Percentiles rank a stretch among this genome's conserved stretches.
phyloP scores from a whole-genome alignment of 1,284 basidiomycete species.

The Taiwanofungus camphoratus region DNA sequence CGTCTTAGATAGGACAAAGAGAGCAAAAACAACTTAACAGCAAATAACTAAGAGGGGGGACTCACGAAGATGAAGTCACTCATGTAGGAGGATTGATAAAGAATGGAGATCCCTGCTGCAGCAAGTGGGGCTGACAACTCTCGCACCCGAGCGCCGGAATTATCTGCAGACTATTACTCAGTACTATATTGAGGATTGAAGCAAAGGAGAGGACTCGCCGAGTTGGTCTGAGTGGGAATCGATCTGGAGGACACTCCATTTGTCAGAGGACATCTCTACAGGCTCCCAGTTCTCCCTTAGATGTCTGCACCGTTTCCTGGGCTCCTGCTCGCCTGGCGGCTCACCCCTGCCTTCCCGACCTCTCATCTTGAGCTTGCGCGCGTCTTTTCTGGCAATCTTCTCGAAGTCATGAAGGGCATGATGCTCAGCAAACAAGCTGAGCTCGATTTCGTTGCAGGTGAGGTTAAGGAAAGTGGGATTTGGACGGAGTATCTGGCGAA shows the following conservation, averaged over 20 bases:
- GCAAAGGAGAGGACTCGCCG: conserved; percentile 35
- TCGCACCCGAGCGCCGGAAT: conserved; percentile 67
- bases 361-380: conserved; percentile 37
- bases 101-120: conserved; percentile 74
- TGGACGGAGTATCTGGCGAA: conserved; percentile 63
- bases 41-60: conserved; percentile 12
- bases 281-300: conserved; percentile 32
- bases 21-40: not conserved
- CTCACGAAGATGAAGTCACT: conserved; percentile 80
- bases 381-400: conserved; percentile 52
- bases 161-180: conserved; percentile 36
- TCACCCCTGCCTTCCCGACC: conserved; percentile 19
- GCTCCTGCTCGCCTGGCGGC: conserved; percentile 1
- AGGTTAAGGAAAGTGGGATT: conserved; percentile 65
- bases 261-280: conserved; percentile 65
- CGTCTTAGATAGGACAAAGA: conserved; percentile 13
- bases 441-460: conserved; percentile 70
- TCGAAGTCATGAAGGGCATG: conserved; percentile 54
- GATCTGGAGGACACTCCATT: conserved; percentile 72
- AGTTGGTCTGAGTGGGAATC: conserved; percentile 66
- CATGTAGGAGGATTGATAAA: conserved; percentile 83
- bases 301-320: conserved; percentile 7
- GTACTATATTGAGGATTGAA: conserved; percentile 6
- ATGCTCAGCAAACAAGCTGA: conserved; percentile 66
- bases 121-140: conserved; percentile 77